These are phyloP conservation scores for Discostella stelligeroides DNA, from an alignment of 108 stramenopile genomes.

Conservation along the genomic window DNA sequence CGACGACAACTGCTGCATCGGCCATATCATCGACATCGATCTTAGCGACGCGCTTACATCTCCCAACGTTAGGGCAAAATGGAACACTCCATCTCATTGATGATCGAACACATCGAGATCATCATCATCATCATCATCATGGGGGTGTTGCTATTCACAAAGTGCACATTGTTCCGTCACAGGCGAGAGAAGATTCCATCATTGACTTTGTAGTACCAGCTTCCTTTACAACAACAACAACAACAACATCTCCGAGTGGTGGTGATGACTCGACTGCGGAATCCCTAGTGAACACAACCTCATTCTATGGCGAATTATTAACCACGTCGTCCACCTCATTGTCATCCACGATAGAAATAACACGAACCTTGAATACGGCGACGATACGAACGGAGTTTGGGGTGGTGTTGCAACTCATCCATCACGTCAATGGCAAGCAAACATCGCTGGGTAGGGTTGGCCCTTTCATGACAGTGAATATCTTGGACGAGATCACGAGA, in stretches of 20 bases:
- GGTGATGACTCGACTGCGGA: no score
- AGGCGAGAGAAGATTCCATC: slow-evolving; percentile 41
- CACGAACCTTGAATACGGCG: background rate
- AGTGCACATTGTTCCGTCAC: slow-evolving; percentile 29
- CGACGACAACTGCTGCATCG: no score
- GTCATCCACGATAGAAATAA: background rate
- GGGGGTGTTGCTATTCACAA: no score
- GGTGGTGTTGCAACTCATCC: slow-evolving; percentile 14
- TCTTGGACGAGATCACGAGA: background rate
- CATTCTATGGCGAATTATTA: background rate
- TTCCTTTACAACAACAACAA: no score
- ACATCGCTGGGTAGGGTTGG: slow-evolving; percentile 40
- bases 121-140: background rate
- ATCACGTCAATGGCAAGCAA: slow-evolving; percentile 21
- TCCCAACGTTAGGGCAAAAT: slow-evolving; percentile 40
- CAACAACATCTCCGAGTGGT: background rate
- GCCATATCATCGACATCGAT: no score
- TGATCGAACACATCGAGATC: slow-evolving; percentile 12
- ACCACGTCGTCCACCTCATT: no score
- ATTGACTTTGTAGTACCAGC: slow-evolving; percentile 8
- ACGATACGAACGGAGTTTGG: slow-evolving; percentile 6
- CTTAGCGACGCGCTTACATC: background rate
- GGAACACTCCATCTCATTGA: slow-evolving; percentile 36
- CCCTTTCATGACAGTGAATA: slow-evolving; percentile 27
- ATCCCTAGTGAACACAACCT: no score